A percentile compares a stretch with the other conserved stretches of the same genome.
phyloP scores from a whole-genome alignment of 345 rosid species.

The Gossypium herbaceum region DNA sequence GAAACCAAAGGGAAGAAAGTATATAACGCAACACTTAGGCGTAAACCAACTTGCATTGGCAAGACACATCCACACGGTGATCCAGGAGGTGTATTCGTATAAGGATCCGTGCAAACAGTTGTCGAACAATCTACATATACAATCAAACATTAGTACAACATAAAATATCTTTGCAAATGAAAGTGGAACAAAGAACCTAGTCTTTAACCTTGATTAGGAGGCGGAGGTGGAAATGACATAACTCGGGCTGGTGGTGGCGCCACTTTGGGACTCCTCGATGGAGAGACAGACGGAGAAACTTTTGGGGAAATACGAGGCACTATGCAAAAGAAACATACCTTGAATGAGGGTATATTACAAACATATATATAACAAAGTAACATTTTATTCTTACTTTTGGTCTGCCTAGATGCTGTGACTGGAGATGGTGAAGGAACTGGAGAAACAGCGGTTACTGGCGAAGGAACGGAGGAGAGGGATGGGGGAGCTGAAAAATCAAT shows the following conservation, averaged over 20 bases:
- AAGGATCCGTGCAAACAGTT: slow-evolving; percentile 71
- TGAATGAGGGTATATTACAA: slow-evolving; percentile 8
- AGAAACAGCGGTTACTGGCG: slow-evolving; percentile 31
- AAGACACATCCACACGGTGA: slow-evolving; percentile 89
- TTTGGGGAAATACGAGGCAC: slow-evolving; percentile 37
- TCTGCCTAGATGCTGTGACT: slow-evolving; percentile 32
- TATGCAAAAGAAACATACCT: slow-evolving; percentile 36
- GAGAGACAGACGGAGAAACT: slow-evolving; percentile 39
- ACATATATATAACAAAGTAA: neutral
- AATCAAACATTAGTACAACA: slow-evolving; percentile 12
- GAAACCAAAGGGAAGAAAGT: slow-evolving; percentile 95
- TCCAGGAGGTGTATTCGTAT: slow-evolving; percentile 88
- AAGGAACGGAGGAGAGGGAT: slow-evolving; percentile 29
- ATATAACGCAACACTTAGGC: slow-evolving; percentile 72
- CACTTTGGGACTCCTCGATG: slow-evolving; percentile 51
- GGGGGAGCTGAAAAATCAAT: slow-evolving; percentile 40
- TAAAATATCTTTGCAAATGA: neutral
- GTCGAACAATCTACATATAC: slow-evolving; percentile 65
- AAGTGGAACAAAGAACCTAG: slow-evolving; percentile 8
- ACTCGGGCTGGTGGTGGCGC: slow-evolving; percentile 52
- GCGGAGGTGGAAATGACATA: slow-evolving; percentile 82
- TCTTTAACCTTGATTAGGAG: slow-evolving; percentile 76
- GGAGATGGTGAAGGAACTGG: slow-evolving; percentile 61
- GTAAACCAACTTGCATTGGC: slow-evolving; percentile 90
- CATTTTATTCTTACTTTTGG: slow-evolving; percentile 34